Percentiles rank a stretch among this genome's conserved stretches.
Evolutionary conservation across 257 asterid species (phyloP).

Genomic region (Thymus quinquecostatus): DNA sequence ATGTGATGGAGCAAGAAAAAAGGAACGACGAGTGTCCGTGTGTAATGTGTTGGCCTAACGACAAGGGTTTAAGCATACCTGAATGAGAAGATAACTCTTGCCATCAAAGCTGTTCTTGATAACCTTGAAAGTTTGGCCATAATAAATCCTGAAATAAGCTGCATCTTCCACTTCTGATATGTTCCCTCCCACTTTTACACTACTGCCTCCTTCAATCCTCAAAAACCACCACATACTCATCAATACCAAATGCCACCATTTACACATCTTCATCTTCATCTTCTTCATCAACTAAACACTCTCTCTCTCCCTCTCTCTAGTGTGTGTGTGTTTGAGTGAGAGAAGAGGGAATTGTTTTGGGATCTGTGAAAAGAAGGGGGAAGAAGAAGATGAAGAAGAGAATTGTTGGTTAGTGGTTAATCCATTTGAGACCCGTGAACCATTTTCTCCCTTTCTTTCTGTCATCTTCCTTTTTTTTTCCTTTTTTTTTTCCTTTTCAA

Average conservation of each 20-base stretch:
- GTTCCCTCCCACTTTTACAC: conserved; percentile 53
- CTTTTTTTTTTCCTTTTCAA: conserved; percentile 41
- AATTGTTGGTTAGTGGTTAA: conserved; percentile 48
- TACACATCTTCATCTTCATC: conserved; percentile 24
- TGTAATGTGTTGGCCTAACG: too few species aligned
- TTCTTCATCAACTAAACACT: too few species aligned
- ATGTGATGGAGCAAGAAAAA: too few species aligned
- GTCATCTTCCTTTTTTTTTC: conserved; percentile 62
- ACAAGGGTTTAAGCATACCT: conserved; percentile 41
- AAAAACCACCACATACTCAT: conserved; percentile 31
- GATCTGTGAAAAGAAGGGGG: conserved; percentile 40
- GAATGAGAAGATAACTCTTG: conserved; percentile 93
- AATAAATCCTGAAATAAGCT: conserved; percentile 61
- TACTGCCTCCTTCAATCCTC: neutral
- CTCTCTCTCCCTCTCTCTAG: too few species aligned
- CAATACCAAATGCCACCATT: conserved; percentile 34
- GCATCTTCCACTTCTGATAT: conserved; percentile 82
- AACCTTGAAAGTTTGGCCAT: conserved; percentile 91
- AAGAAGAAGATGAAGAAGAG: neutral
- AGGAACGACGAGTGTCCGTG: too few species aligned
- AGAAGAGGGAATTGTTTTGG: conserved; percentile 39
- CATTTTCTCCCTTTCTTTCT: conserved; percentile 36
- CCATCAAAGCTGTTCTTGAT: conserved; percentile 95
- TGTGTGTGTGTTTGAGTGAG: neutral
- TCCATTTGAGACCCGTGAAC: conserved; percentile 73